Percentiles rank a stretch among this genome's conserved stretches.
These are phyloP conservation scores for Rhododendron simsii DNA, from an alignment of 148 eudicot genomes.

Conservation along the genomic window DNA sequence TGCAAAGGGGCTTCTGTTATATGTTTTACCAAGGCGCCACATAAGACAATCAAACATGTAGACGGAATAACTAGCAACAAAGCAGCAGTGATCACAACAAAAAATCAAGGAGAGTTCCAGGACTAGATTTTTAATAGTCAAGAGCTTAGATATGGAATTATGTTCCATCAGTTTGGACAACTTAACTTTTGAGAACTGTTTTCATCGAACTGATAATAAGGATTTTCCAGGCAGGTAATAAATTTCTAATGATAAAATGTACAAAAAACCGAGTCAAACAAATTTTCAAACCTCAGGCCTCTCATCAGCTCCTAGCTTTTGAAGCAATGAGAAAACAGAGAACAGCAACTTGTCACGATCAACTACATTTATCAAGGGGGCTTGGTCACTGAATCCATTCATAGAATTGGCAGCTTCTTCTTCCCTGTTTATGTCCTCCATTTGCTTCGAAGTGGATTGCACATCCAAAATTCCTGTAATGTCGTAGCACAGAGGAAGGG, in stretches of 20 bases:
- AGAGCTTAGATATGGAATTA: background rate
- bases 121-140: background rate
- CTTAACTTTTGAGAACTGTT: background rate
- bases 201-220: background rate
- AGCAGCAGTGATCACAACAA: background rate
- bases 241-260: background rate
- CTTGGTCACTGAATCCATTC: constrained; percentile 31
- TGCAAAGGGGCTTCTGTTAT: constrained; percentile 52
- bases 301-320: constrained; percentile 89
- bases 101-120: background rate
- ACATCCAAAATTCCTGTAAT: constrained; percentile 22
- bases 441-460: constrained; percentile 20
- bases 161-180: background rate
- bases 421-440: constrained; percentile 32
- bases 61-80: background rate
- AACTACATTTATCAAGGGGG: constrained; percentile 39
- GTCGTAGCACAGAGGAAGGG: background rate
- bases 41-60: background rate
- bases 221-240: background rate
- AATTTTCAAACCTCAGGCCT: constrained; percentile 79
- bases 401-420: constrained; percentile 17
- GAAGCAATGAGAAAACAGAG: constrained; percentile 80
- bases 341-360: constrained; percentile 69
- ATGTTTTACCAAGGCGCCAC: background rate
- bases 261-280: background rate